Evolutionary conservation across 2,329 filamentous ascomycete genomes (phyloP).

Genomic region (Sarocladiaceae sp.): DNA sequence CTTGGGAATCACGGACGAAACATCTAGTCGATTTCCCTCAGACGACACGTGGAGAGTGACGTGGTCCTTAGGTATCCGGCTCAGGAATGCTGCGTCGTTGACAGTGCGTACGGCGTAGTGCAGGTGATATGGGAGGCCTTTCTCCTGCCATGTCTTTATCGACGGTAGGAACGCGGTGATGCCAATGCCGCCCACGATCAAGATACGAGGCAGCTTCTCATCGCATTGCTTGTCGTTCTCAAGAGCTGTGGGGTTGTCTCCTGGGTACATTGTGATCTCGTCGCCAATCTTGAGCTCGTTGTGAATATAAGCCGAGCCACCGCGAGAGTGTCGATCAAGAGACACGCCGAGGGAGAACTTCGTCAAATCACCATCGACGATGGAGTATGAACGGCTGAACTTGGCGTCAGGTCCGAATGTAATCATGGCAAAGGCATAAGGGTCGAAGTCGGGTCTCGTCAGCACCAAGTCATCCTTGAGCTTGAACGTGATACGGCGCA

Average conservation of each 20-base stretch:
- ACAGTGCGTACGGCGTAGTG: neutral
- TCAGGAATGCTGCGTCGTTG: neutral
- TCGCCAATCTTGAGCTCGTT: neutral
- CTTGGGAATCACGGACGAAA: neutral
- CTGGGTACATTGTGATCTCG: constrained; percentile 1
- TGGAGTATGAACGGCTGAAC: neutral
- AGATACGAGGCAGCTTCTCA: neutral
- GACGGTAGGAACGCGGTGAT: neutral
- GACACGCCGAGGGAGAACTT: constrained; percentile 1
- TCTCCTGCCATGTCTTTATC: neutral
- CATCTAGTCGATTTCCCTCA: neutral
- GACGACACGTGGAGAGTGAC: neutral
- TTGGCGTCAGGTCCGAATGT: neutral
- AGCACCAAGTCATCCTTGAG: neutral
- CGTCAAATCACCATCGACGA: neutral
- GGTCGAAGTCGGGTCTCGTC: neutral
- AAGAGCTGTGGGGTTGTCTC: neutral
- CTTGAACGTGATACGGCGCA: neutral
- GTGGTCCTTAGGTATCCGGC: neutral
- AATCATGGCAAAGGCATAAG: neutral
- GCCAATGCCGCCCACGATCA: constrained; percentile 1
- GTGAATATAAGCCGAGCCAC: neutral
- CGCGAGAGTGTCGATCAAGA: neutral
- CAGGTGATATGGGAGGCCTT: neutral
- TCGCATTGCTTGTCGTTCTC: constrained; percentile 4